Evolutionary conservation across 2,329 filamentous ascomycete genomes (phyloP), one percentile per base, ranked within the genome.

Genomic region (Aspergillus eucalypticola): DNA sequence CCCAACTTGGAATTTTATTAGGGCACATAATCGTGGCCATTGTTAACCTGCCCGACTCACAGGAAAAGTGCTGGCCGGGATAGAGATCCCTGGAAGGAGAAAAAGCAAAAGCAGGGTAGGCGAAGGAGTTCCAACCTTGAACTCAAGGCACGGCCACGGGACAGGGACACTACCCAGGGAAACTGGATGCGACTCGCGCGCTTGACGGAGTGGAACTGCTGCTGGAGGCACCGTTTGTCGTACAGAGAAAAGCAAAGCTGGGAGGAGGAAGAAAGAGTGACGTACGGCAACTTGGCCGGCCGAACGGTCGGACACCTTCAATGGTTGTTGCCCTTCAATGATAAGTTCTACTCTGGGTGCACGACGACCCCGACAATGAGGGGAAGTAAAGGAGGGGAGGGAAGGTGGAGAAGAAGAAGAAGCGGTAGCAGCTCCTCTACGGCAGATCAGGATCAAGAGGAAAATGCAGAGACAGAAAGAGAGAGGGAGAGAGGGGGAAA

Each of bases 1-100:
- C 21, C 19, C 21, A 21, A 7, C 69, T 68, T 66, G 62, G 50
- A 59, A 66, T 44, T 39, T 46, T 46, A 63, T 27, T 65, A 62
- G 64, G 60, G 52, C 55, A 46, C 23, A 41, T 56, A 29, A 46
- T 58, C 25, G 52, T 50, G 56, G 44, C 21, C 25, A 52, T 57
- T 61, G 57, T 59, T 48, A 27, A 53, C 54, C 21, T 32, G 53
- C 11, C 53, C 42, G 53, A 46, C 11, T 55, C 39, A 15, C 44
- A 41, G 39, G 10, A 55, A 50, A 50, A 50, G 23, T 50, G 21
- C 21, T 21, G 23, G 44, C 23, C 11, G 3, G 23, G 27, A 17
- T 50, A 3, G 8, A 17, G 23, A 19, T 44, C 32, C 11, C 32
- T 35, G 32, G 32, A 35, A 35, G 11, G 11, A 35, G 32, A 35